phyloP scores from a whole-genome alignment of 306 rosid genomes.

The Quercus berberidifolia region DNA sequence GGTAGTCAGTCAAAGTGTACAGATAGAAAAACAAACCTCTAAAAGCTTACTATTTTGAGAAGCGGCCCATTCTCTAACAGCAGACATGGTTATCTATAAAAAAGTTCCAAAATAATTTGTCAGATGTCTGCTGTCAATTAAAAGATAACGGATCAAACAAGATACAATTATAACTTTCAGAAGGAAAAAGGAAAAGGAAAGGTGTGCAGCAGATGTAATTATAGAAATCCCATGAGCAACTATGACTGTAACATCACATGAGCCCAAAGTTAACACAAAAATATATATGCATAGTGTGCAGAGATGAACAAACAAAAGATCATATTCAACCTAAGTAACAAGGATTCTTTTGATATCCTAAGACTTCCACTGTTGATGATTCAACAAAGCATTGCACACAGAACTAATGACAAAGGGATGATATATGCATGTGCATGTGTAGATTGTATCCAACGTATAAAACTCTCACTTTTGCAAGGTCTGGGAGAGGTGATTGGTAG shows the following conservation, averaged over 20 bases:
- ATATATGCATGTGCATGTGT: too few species aligned
- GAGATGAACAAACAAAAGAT: background rate
- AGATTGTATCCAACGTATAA: too few species aligned
- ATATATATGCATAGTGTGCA: background rate
- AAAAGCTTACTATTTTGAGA: constrained; percentile 82
- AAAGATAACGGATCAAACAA: background rate
- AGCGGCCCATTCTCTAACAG: constrained; percentile 99
- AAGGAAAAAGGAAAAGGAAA: background rate
- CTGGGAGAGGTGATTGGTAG: too few species aligned
- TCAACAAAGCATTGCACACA: background rate
- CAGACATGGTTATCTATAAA: constrained; percentile 95
- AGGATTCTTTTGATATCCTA: background rate
- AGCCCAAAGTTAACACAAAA: background rate
- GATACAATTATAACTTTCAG: constrained; percentile 1
- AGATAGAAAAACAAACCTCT: constrained; percentile 63
- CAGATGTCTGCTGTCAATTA: constrained; percentile 16
- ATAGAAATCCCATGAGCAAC: background rate
- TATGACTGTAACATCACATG: background rate
- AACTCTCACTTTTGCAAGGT: too few species aligned
- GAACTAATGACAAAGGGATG: background rate
- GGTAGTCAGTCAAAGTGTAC: constrained; percentile 5
- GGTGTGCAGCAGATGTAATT: background rate
- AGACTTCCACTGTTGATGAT: background rate
- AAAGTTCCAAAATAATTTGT: constrained; percentile 23
- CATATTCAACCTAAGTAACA: background rate